These are phyloP conservation scores for Tephrocybe sp. DNA, from an alignment of 768 basidiomycete genomes.

Conservation along the genomic window DNA sequence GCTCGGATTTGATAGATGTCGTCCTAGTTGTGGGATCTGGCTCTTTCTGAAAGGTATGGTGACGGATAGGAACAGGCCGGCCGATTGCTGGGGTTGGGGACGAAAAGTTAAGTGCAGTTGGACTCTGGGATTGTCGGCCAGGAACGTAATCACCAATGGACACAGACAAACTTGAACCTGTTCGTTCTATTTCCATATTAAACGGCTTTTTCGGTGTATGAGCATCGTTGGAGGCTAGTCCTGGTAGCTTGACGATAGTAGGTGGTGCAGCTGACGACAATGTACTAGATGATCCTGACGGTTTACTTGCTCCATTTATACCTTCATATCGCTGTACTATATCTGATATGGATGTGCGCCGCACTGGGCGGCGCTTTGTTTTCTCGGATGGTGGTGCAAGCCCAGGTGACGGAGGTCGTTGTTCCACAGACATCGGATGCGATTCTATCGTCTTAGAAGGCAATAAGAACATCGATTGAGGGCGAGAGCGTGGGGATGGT, in stretches of 20 bases:
- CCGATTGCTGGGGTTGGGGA: slow-evolving; percentile 6
- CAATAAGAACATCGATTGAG: slow-evolving; percentile 81
- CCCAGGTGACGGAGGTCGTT: slow-evolving; percentile 28
- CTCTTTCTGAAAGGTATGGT: slow-evolving; percentile 13
- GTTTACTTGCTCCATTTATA: slow-evolving; percentile 43
- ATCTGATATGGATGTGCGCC: slow-evolving; percentile 81
- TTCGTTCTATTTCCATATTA: slow-evolving; percentile 10
- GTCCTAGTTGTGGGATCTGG: slow-evolving; percentile 23
- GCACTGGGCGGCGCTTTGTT: slow-evolving; percentile 37
- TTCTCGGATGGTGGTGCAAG: slow-evolving; percentile 48
- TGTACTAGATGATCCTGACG: slow-evolving; percentile 21
- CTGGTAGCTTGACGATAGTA: slow-evolving; percentile 13
- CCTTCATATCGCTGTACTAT: slow-evolving; percentile 85
- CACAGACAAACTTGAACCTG: neutral
- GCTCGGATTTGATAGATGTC: slow-evolving; percentile 28
- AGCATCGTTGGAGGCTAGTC: slow-evolving; percentile 9
- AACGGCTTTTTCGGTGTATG: slow-evolving; percentile 11
- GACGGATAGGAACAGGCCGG: slow-evolving; percentile 9
- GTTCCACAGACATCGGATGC: slow-evolving; percentile 19
- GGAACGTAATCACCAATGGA: slow-evolving; percentile 7
- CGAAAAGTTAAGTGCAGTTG: neutral
- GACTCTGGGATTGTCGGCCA: slow-evolving; percentile 10
- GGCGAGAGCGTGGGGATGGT: slow-evolving; percentile 54
- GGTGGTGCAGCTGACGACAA: slow-evolving; percentile 32
- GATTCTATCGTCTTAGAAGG: slow-evolving; percentile 52